Conservation (phyloP, 2,329 filamentous ascomycete species). For the Aspergillus clavatus region DNA sequence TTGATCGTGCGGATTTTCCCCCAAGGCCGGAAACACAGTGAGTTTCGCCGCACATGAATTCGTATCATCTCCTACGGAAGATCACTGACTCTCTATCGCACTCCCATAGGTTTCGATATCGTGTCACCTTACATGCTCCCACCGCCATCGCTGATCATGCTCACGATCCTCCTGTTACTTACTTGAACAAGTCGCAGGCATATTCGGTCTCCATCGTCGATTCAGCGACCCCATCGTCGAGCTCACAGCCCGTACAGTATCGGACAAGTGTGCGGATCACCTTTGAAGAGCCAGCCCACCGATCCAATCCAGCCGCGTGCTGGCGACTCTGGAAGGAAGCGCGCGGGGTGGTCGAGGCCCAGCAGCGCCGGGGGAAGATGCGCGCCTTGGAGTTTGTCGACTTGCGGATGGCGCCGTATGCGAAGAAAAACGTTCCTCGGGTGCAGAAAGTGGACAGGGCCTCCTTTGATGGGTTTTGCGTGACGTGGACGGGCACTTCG, state of each 20-base stretch:
- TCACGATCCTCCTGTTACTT: constrained; percentile 90
- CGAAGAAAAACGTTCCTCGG: neutral
- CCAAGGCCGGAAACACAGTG: neutral
- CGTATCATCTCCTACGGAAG: too few relatives aligned
- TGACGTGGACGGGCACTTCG: constrained; percentile 8
- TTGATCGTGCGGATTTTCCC: neutral
- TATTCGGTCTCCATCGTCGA: constrained; percentile 81
- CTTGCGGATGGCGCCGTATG: neutral
- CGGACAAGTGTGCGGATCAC: constrained; percentile 83
- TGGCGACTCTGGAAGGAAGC: constrained; percentile 92
- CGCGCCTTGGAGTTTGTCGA: constrained; percentile 3
- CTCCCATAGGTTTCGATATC: constrained; percentile 52
- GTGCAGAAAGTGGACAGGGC: constrained; percentile 1
- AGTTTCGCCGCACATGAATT: too few relatives aligned
- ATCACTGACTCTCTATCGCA: neutral
- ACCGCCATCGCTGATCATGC: constrained; percentile 83
- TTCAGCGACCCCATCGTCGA: too few relatives aligned
- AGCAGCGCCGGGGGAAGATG: constrained; percentile 60
- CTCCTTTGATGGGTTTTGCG: constrained; percentile 9
- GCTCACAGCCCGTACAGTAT: constrained; percentile 66
- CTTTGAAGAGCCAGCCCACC: constrained; percentile 86
- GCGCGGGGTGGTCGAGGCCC: constrained; percentile 79
- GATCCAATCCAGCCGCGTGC: constrained; percentile 69
- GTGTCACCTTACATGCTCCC: constrained; percentile 80
- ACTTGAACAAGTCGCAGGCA: constrained; percentile 93